Conservation (phyloP, 2,329 filamentous ascomycete species). For the Aureobasidium sp. region DNA sequence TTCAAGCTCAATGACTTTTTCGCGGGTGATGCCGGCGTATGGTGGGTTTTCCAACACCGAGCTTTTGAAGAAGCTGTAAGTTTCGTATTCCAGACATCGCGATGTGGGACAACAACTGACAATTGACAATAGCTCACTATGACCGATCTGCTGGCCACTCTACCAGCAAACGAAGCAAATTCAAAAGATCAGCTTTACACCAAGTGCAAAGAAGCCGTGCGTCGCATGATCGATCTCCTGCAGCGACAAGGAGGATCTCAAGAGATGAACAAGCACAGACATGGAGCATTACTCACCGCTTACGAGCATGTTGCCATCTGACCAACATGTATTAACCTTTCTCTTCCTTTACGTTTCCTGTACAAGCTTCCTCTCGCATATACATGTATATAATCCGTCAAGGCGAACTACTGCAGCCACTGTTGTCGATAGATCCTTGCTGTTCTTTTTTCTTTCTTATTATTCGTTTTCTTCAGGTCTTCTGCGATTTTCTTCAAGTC, state of each 20-base stretch:
- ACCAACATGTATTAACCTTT: neutral
- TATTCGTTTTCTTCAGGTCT: too few species aligned
- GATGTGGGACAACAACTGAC: constrained; percentile 5
- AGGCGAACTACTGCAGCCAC: neutral
- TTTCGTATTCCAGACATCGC: constrained; percentile 23
- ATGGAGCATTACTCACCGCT: constrained; percentile 39
- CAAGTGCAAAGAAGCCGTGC: constrained; percentile 38
- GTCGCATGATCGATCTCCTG: constrained; percentile 40
- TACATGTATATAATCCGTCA: neutral
- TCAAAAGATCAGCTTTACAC: constrained; percentile 29
- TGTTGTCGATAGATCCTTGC: neutral
- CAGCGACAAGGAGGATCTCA: constrained; percentile 38
- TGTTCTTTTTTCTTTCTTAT: neutral
- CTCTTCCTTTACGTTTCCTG: neutral
- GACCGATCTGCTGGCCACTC: constrained; percentile 18
- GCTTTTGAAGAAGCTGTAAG: constrained; percentile 71
- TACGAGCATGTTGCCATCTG: constrained; percentile 27
- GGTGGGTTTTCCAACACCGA: constrained; percentile 80
- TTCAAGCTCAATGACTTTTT: constrained; percentile 66
- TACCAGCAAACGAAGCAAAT: constrained; percentile 7
- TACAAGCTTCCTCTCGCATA: neutral
- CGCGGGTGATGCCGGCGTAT: constrained; percentile 65
- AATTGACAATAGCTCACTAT: constrained; percentile 17
- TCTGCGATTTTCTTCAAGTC: too few species aligned
- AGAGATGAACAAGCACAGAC: constrained; percentile 44